phyloP scores from a whole-genome alignment of 305 asterid species.

The Andrographis paniculata region DNA sequence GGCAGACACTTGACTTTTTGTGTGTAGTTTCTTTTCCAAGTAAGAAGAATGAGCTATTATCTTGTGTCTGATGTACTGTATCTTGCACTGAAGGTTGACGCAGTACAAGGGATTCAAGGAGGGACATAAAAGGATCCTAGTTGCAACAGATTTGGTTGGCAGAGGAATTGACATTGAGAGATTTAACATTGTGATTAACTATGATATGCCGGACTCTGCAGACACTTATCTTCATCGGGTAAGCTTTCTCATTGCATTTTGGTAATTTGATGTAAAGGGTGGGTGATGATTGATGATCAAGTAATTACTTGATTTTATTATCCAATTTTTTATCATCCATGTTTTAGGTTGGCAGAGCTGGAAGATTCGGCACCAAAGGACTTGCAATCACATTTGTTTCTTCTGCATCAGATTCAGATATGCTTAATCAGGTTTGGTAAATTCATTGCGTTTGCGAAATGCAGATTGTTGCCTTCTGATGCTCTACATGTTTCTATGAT shows the following conservation, averaged over 20 bases:
- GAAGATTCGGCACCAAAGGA: constrained; percentile 87
- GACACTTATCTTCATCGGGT: constrained; percentile 90
- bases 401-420: constrained; percentile 86
- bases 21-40: too few species aligned
- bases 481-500: constrained; percentile 3
- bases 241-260: constrained; percentile 1
- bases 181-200: constrained; percentile 82
- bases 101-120: constrained; percentile 84
- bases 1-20: too few species aligned
- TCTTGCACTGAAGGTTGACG: constrained; percentile 44
- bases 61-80: constrained; percentile 10
- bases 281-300: not conserved
- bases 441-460: not conserved
- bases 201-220: constrained; percentile 93
- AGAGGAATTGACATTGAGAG: constrained; percentile 90
- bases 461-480: constrained; percentile 6
- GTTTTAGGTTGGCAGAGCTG: constrained; percentile 80
- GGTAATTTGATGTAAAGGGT: not conserved
- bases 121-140: constrained; percentile 90
- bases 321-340: not conserved
- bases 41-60: not conserved
- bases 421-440: constrained; percentile 63
- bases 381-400: constrained; percentile 84
- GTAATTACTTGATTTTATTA: not conserved
- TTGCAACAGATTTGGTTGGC: constrained; percentile 92